Conservation (phyloP, 306 rosid genomes). For the Albizia julibrissin region DNA sequence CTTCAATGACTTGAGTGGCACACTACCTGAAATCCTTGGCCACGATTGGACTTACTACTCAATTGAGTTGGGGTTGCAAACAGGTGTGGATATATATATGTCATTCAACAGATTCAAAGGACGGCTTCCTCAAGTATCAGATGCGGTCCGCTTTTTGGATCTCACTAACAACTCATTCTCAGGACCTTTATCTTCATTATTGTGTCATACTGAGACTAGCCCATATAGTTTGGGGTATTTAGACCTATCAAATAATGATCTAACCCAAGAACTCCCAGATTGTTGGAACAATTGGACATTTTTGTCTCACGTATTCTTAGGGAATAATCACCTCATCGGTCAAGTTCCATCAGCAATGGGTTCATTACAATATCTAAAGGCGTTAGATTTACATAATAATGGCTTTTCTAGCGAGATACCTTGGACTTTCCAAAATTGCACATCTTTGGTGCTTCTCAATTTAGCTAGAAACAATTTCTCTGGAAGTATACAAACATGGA, state of each 20-base stretch:
- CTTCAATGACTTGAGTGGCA: background rate
- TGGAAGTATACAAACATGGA: background rate
- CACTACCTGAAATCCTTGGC: background rate
- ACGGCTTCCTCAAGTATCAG: background rate
- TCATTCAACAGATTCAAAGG: background rate
- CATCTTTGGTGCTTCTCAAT: background rate
- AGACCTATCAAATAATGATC: background rate
- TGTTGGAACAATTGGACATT: background rate
- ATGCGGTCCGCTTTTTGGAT: background rate
- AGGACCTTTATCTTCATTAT: background rate
- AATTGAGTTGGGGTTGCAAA: background rate
- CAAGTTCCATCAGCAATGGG: background rate
- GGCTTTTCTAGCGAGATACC: background rate
- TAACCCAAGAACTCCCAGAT: background rate
- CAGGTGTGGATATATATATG: too few species aligned
- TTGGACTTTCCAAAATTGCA: background rate
- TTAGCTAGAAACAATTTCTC: background rate
- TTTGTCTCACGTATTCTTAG: background rate
- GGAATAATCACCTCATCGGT: background rate
- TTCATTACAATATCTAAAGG: background rate
- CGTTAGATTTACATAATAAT: background rate
- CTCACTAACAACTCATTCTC: background rate
- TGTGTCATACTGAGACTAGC: background rate
- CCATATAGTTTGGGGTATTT: background rate
- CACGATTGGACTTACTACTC: background rate